A percentile compares a stretch with the other conserved stretches of the same genome.
Evolutionary conservation across 352 stramenopile species (phyloP).

Genomic region (Pythium monospermum): DNA sequence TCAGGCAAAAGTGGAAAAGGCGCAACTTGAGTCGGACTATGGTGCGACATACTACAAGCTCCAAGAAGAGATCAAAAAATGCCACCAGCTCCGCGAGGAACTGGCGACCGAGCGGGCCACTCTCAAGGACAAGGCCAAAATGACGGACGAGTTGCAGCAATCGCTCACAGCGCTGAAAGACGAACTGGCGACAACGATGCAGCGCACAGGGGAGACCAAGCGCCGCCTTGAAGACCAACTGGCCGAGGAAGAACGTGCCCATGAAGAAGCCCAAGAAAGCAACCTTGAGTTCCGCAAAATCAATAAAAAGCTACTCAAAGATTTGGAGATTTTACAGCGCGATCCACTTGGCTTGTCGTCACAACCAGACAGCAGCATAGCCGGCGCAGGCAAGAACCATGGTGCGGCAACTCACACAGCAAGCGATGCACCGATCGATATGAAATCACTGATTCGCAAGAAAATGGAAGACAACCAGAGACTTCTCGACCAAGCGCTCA

Average conservation of each 20-base stretch:
- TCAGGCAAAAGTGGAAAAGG: constrained; percentile 58
- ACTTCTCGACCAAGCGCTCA: constrained; percentile 52
- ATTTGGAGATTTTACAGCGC: constrained; percentile 46
- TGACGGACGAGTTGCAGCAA: constrained; percentile 51
- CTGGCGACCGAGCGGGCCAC: constrained; percentile 30
- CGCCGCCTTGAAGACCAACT: constrained; percentile 76
- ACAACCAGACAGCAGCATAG: not conserved
- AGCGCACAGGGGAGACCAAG: constrained; percentile 66
- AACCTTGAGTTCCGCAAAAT: constrained; percentile 66
- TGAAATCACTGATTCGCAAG: constrained; percentile 41
- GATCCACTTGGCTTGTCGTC: constrained; percentile 20
- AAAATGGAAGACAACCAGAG: constrained; percentile 37
- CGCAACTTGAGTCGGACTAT: constrained; percentile 68
- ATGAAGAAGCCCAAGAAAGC: constrained; percentile 71
- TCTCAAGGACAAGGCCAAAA: constrained; percentile 40
- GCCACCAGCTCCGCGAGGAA: constrained; percentile 38
- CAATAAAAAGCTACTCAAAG: constrained; percentile 62
- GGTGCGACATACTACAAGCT: constrained; percentile 56
- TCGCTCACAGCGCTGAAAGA: constrained; percentile 60
- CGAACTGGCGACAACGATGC: constrained; percentile 45
- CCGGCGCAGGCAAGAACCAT: not conserved
- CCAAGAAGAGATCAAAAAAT: constrained; percentile 68
- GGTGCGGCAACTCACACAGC: not conserved
- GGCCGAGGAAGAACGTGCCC: constrained; percentile 58
- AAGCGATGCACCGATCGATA: constrained; percentile 14